These are phyloP conservation scores for Gaeumannomyces sp. DNA, from an alignment of 2,329 filamentous ascomycete genomes.

Conservation along the genomic window DNA sequence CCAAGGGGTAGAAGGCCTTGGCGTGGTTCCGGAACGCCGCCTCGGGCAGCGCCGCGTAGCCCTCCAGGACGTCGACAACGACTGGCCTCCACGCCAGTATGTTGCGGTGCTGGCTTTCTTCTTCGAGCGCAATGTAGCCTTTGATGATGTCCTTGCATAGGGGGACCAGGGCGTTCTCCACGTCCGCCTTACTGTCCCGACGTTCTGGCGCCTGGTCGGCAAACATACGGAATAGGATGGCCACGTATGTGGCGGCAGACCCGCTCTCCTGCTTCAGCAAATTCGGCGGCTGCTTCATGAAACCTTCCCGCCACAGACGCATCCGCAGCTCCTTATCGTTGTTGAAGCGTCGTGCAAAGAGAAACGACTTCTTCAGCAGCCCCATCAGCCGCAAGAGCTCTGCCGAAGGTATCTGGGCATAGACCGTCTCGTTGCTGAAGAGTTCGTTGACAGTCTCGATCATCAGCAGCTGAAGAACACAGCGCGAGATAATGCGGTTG, in stretches of 20 bases:
- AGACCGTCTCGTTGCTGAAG: slow-evolving; percentile 95
- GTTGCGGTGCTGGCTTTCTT: slow-evolving; percentile 94
- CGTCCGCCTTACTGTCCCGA: slow-evolving; percentile 70
- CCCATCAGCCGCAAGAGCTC: slow-evolving; percentile 91
- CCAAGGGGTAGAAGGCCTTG: slow-evolving; percentile 76
- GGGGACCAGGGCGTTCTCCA: slow-evolving; percentile 86
- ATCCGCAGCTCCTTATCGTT: slow-evolving; percentile 93
- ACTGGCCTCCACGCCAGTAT: slow-evolving; percentile 96
- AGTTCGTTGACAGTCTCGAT: slow-evolving; percentile 99
- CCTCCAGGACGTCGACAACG: slow-evolving; percentile 93
- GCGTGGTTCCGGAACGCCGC: slow-evolving; percentile 76
- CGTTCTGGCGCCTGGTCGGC: slow-evolving; percentile 81
- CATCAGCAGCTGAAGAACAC: slow-evolving; percentile 95
- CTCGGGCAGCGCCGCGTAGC: slow-evolving; percentile 77
- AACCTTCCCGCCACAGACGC: slow-evolving; percentile 91
- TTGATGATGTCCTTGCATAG: slow-evolving; percentile 91
- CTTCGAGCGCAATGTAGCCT: slow-evolving; percentile 78
- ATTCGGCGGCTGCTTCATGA: slow-evolving; percentile 99
- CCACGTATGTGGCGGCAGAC: slow-evolving; percentile 88
- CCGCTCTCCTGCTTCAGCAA: slow-evolving; percentile 95
- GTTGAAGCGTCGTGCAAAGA: slow-evolving; percentile 97
- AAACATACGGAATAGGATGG: slow-evolving; percentile 96
- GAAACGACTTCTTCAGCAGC: slow-evolving; percentile 89
- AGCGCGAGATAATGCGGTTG: slow-evolving; percentile 98
- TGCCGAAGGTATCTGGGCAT: slow-evolving; percentile 81